Percentiles rank a stretch among this genome's conserved stretches.
Conservation (phyloP, 2,329 filamentous ascomycete species). For the Cladobotryum protrusum region DNA sequence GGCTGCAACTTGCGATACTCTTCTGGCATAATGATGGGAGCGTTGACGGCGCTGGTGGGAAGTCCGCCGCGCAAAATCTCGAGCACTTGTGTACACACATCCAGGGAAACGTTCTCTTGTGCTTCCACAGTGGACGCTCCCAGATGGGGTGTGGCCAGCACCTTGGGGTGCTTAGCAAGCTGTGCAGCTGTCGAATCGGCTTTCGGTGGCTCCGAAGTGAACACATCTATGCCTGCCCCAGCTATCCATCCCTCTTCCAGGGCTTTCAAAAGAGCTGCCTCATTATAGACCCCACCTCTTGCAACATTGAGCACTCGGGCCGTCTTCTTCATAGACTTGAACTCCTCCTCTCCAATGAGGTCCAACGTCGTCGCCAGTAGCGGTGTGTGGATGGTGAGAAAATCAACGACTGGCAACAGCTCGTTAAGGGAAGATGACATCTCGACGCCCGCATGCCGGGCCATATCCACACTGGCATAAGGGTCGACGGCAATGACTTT, state of each 20-base stretch:
- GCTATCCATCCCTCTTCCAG: conserved; percentile 66
- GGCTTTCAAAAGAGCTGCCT: conserved; percentile 63
- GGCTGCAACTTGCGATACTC: conserved; percentile 74
- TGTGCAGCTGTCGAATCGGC: conserved; percentile 50
- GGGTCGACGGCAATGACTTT: conserved; percentile 68
- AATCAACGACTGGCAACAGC: conserved; percentile 63
- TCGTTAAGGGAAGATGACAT: conserved; percentile 51
- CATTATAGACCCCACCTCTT: conserved; percentile 73
- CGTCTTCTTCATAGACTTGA: conserved; percentile 65
- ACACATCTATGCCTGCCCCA: conserved; percentile 74
- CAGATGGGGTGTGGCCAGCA: conserved; percentile 73
- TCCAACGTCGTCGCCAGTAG: conserved; percentile 71
- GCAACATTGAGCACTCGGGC: conserved; percentile 74
- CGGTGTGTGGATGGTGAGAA: conserved; percentile 76
- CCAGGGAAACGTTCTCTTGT: conserved; percentile 76
- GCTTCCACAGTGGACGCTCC: conserved; percentile 77
- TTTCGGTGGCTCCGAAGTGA: conserved; percentile 64
- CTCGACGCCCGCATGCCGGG: conserved; percentile 59
- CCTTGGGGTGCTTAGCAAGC: conserved; percentile 62
- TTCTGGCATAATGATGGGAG: conserved; percentile 72
- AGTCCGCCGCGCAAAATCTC: conserved; percentile 66
- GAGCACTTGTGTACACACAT: conserved; percentile 74
- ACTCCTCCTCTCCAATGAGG: conserved; percentile 61
- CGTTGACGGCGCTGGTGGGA: conserved; percentile 72
- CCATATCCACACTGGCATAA: conserved; percentile 68